Conservation (phyloP, 192 early-diverging fungal genomes). For the Funneliformis mosseae region DNA sequence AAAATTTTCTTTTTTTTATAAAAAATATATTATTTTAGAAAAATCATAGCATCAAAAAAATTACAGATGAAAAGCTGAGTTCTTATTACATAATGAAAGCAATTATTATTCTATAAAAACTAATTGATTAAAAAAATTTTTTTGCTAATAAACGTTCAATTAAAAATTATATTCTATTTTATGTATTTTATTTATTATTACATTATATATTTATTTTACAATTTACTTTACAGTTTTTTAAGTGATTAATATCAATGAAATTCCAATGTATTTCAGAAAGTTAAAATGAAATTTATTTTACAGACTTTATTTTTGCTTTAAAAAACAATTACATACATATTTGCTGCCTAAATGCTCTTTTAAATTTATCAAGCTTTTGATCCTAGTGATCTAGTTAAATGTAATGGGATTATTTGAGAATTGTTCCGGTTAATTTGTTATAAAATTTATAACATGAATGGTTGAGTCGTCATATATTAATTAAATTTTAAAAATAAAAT, state of each 20-base stretch:
- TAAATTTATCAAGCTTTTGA: neutral
- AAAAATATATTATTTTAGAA: neutral
- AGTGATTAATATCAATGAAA: no score
- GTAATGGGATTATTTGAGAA: neutral
- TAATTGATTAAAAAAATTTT: no score
- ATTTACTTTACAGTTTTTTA: no score
- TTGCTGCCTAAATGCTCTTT: neutral
- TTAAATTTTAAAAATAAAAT: neutral
- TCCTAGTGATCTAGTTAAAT: neutral
- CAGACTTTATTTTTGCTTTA: no score
- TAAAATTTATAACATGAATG: neutral
- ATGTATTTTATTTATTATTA: no score
- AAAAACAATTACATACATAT: no score
- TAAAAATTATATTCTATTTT: no score
- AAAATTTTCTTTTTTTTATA: no score
- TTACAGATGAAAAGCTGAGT: neutral
- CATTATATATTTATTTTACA: no score
- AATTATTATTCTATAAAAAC: neutral
- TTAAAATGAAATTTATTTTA: no score
- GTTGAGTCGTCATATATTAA: neutral
- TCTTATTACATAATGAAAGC: neutral
- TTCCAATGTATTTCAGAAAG: no score
- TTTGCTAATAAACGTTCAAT: no score
- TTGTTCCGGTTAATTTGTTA: neutral
- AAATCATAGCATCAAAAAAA: conserved; percentile 11